phyloP scores from a whole-genome alignment of 2,329 filamentous ascomycete species.

The Neobulgaria alba region DNA sequence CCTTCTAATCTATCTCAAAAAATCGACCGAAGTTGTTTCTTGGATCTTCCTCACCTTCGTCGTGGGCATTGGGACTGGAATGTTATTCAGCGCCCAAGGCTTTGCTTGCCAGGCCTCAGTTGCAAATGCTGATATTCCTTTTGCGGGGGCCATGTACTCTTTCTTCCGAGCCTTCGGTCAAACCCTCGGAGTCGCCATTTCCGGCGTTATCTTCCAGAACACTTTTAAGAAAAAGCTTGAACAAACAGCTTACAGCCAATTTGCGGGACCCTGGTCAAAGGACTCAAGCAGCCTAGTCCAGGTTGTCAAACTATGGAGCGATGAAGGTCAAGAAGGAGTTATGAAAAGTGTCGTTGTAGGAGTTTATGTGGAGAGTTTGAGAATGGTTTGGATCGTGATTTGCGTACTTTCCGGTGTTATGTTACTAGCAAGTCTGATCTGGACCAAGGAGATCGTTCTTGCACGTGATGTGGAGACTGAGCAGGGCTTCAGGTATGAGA shows the following conservation, averaged over 20 bases:
- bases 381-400: constrained; percentile 22
- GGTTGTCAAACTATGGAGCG: constrained; percentile 14
- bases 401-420: constrained; percentile 15
- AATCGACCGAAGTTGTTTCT: constrained; percentile 39
- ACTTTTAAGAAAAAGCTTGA: constrained; percentile 26
- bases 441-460: constrained; percentile 33
- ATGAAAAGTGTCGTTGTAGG: constrained; percentile 2
- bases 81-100: constrained; percentile 52
- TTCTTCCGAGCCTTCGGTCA: constrained; percentile 56
- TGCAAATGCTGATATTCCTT: constrained; percentile 31
- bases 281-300: constrained; percentile 18
- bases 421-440: constrained; percentile 30
- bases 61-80: constrained; percentile 51
- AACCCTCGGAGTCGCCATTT: constrained; percentile 33
- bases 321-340: constrained; percentile 3
- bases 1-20: constrained; percentile 39
- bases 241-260: constrained; percentile 8
- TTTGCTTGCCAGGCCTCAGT: constrained; percentile 55
- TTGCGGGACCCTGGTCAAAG: constrained; percentile 11
- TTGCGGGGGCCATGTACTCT: constrained; percentile 54
- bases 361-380: constrained; percentile 13
- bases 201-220: constrained; percentile 63
- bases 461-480: constrained; percentile 16
- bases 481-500: constrained; percentile 10
- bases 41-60: constrained; percentile 55